Conservation (phyloP, 495 filamentous ascomycete genomes). For the Glarea lozoyensis region DNA sequence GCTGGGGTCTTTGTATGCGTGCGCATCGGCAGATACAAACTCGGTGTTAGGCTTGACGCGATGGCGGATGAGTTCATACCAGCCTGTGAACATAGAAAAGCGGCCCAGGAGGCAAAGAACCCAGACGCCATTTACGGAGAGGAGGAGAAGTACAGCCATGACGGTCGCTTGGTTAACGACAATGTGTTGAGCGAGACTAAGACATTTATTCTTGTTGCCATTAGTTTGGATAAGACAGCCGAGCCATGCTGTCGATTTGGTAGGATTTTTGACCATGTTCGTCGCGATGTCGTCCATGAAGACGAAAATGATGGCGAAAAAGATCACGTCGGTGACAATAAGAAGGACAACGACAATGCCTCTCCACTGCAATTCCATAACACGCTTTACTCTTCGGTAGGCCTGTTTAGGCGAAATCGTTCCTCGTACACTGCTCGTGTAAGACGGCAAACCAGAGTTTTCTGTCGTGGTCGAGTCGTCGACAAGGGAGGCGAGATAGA, state of each 20-base stretch:
- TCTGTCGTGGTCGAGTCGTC: slow-evolving; percentile 59
- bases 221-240: slow-evolving; percentile 51
- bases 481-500: slow-evolving; percentile 80
- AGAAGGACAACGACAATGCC: slow-evolving; percentile 79
- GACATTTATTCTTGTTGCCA: slow-evolving; percentile 59
- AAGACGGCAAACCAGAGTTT: slow-evolving; percentile 68
- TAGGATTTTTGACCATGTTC: slow-evolving; percentile 40
- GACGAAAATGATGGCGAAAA: slow-evolving; percentile 86
- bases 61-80: slow-evolving; percentile 56
- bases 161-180: slow-evolving; percentile 69
- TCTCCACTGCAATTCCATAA: slow-evolving; percentile 91
- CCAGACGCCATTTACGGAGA: slow-evolving; percentile 84
- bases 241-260: slow-evolving; percentile 53
- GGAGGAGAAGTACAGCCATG: slow-evolving; percentile 69
- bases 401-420: slow-evolving; percentile 82
- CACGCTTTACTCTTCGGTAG: slow-evolving; percentile 73
- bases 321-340: slow-evolving; percentile 82
- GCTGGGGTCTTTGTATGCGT: slow-evolving; percentile 47
- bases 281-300: slow-evolving; percentile 65
- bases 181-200: slow-evolving; percentile 43
- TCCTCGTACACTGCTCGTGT: slow-evolving; percentile 61
- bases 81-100: slow-evolving; percentile 73
- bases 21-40: slow-evolving; percentile 82
- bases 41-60: slow-evolving; percentile 46
- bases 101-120: slow-evolving; percentile 72